These are phyloP conservation scores for Yarrowia yakushimensis DNA, from an alignment of 805 yeast genomes.

Conservation along the genomic window DNA sequence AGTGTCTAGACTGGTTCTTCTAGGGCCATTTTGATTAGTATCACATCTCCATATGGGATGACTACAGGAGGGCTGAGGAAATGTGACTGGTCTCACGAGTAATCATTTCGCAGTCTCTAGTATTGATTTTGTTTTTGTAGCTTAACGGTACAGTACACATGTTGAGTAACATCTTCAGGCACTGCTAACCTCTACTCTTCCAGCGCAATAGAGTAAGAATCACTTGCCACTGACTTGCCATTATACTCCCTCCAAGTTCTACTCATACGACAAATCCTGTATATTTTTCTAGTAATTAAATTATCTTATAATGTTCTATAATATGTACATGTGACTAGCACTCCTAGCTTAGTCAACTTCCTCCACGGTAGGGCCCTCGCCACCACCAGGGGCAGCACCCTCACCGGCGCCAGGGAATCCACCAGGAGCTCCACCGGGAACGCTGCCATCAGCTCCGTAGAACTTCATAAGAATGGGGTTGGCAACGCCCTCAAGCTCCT, in stretches of 20 bases:
- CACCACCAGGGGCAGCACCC: conserved; percentile 38
- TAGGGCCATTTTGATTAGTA: too few species aligned
- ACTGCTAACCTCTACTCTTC: too few species aligned
- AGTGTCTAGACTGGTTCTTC: neutral
- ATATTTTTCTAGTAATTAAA: neutral
- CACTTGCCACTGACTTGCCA: too few species aligned
- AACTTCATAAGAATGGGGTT: conserved; percentile 94
- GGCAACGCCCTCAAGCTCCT: conserved; percentile 88
- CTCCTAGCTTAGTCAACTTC: conserved; percentile 10
- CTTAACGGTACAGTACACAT: too few species aligned
- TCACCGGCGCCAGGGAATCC: conserved; percentile 45
- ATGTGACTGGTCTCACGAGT: too few species aligned
- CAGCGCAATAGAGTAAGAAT: too few species aligned
- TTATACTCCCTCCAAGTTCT: too few species aligned
- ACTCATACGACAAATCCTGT: neutral
- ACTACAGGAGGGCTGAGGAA: too few species aligned
- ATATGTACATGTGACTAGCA: neutral
- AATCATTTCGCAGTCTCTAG: too few species aligned
- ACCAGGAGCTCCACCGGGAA: conserved; percentile 50
- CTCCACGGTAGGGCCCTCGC: conserved; percentile 27
- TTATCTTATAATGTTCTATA: neutral
- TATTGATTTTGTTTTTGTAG: too few species aligned
- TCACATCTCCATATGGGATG: too few species aligned
- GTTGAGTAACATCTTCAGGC: too few species aligned
- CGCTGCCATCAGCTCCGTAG: conserved; percentile 66